Base-by-base conservation (phyloP, 345 rosid species). In the Populus ilicifolia region DNA sequence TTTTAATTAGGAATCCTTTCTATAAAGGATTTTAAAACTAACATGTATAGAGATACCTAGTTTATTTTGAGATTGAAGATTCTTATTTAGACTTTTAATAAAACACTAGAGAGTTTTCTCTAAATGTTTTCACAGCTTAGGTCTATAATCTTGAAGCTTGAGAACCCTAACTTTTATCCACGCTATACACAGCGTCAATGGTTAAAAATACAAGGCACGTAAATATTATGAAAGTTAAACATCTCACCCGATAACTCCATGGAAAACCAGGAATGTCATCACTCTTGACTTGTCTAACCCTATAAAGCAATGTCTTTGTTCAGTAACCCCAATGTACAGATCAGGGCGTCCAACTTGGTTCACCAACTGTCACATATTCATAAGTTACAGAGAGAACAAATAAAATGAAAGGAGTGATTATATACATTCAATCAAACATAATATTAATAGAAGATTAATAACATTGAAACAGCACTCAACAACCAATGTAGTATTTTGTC, bases 231-330 rank as follows among this genome's bases (percentile, higher is more conserved):
- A 62, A 69, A 73, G 70, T 75, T 79, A 9, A 25, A 54, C 20
- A 72, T 77, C 88, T 86, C 85, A 94, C 98, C 88, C 87, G 44
- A 27, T 27, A 69, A 91, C 84, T 74, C 56, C 82, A 89, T 93
- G 91, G 81, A 87, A 84, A 38, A 86, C 83, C 89, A 93, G 81
- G 43, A 86, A 83, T 73, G 86, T 84, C 77, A 89, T 82, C 72
- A 64, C 52, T 81, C 80, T 81, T 14, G 87, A 73, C 87, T 88
- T 86, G 74, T 89, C 92, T 70, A 82, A 80, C 50, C 92, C 90
- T 84, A 84, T 74, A 8, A 83, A 78, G 83, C 83, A 86, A 77
- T 80, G 90, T 80, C 95, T 86, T 77, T 82, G 84, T 81, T 87
- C 89, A 33, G 83, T 76, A 30, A 94, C 92, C 33, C 97, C 92